These are phyloP conservation scores for Euphorbia peplus DNA, from an alignment of 345 rosid genomes.

Conservation along the genomic window DNA sequence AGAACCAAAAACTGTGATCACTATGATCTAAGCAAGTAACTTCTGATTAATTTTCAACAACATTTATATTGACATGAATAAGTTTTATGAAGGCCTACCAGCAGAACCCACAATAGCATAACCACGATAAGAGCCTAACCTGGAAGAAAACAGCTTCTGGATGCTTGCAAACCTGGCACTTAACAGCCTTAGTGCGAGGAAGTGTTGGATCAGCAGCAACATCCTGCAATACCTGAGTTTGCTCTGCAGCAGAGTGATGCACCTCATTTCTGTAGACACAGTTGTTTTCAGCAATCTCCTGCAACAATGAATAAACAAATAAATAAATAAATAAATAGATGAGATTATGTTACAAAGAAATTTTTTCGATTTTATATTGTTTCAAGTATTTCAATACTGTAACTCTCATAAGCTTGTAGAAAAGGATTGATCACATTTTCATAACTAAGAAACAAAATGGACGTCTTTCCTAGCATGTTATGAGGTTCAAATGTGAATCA, in stretches of 20 bases:
- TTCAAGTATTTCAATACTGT: too few relatives aligned
- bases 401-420: too few relatives aligned
- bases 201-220: constrained; percentile 83
- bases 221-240: constrained; percentile 60
- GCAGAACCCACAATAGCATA: too few relatives aligned
- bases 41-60: background rate
- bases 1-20: background rate
- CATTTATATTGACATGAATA: background rate
- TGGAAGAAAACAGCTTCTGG: constrained; percentile 75
- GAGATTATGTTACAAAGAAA: too few relatives aligned
- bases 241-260: constrained; percentile 61
- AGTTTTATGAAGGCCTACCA: background rate
- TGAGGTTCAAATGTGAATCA: too few relatives aligned
- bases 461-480: too few relatives aligned
- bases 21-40: background rate
- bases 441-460: too few relatives aligned
- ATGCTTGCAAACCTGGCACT: constrained; percentile 46
- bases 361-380: too few relatives aligned
- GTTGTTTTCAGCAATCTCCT: constrained; percentile 56
- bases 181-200: constrained; percentile 66
- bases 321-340: too few relatives aligned
- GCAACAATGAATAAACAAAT: constrained; percentile 14
- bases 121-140: constrained; percentile 26
- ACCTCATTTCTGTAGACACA: constrained; percentile 73
- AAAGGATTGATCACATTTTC: too few relatives aligned